Conservation (phyloP, 306 rosid genomes). For the Citrullus colocynthis region DNA sequence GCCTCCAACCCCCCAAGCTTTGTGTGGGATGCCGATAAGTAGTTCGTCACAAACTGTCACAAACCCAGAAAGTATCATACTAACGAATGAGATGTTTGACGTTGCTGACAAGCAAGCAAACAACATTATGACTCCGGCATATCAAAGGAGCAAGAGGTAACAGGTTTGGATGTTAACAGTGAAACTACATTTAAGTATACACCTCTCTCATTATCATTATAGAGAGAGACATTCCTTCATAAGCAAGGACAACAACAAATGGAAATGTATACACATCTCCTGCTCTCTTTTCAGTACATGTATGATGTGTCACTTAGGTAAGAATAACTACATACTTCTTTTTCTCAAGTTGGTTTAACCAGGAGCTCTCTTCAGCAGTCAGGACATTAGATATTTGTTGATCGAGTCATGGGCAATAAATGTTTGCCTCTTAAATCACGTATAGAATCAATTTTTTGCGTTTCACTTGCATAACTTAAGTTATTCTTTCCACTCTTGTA, state of each 20-base stretch:
- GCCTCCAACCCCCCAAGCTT: slow-evolving; percentile 69
- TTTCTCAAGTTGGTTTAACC: neutral
- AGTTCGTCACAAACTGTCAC: slow-evolving; percentile 69
- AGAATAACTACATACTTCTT: neutral
- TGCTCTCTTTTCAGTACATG: neutral
- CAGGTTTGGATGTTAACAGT: neutral
- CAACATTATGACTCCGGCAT: neutral
- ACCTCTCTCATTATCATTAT: neutral
- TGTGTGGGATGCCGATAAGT: slow-evolving; percentile 56
- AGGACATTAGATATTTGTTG: neutral
- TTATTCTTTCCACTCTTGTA: neutral
- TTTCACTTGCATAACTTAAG: neutral
- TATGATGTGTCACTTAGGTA: neutral
- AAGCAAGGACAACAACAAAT: neutral
- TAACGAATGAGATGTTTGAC: neutral
- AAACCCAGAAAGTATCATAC: neutral
- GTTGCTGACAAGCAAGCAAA: neutral
- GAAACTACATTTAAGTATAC: neutral
- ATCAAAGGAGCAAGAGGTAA: neutral
- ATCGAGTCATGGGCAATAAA: neutral
- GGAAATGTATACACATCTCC: neutral
- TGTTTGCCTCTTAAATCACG: neutral
- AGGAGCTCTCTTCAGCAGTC: neutral
- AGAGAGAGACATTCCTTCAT: neutral
- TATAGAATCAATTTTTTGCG: neutral